Conservation (phyloP, 148 eudicot genomes). For the Chenopodium berlandieri region DNA sequence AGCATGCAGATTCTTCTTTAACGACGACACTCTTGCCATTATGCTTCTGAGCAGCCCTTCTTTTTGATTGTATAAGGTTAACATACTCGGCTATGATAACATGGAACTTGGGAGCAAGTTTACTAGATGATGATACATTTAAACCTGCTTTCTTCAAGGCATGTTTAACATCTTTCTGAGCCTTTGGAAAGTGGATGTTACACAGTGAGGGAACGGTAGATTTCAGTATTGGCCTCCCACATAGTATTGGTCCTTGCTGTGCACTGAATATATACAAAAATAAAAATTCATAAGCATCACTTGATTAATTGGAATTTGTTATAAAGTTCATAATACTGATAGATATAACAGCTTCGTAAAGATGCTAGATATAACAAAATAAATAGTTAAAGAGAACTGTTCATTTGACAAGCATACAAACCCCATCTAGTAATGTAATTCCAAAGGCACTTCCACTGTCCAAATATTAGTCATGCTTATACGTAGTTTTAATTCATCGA, state of each 20-base stretch:
- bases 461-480: not conserved
- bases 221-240: slow-evolving; percentile 52
- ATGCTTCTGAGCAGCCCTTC: slow-evolving; percentile 38
- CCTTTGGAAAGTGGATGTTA: slow-evolving; percentile 44
- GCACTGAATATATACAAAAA: slow-evolving; percentile 33
- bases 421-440: not conserved
- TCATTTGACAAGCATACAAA: not conserved
- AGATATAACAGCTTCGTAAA: not conserved
- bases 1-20: slow-evolving; percentile 34
- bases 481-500: too few species aligned
- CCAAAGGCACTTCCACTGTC: not conserved
- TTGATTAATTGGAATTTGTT: not conserved
- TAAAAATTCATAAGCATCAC: not conserved
- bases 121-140: slow-evolving; percentile 43
- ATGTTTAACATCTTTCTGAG: slow-evolving; percentile 41
- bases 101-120: slow-evolving; percentile 53
- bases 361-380: not conserved
- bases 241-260: slow-evolving; percentile 50
- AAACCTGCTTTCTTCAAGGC: slow-evolving; percentile 54
- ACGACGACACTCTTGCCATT: slow-evolving; percentile 20
- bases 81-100: slow-evolving; percentile 48
- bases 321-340: not conserved
- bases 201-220: slow-evolving; percentile 41
- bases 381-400: too few species aligned
- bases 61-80: slow-evolving; percentile 40